Base-by-base conservation (phyloP, 179 eudicot genomes). In the Carnegiea gigantea region DNA sequence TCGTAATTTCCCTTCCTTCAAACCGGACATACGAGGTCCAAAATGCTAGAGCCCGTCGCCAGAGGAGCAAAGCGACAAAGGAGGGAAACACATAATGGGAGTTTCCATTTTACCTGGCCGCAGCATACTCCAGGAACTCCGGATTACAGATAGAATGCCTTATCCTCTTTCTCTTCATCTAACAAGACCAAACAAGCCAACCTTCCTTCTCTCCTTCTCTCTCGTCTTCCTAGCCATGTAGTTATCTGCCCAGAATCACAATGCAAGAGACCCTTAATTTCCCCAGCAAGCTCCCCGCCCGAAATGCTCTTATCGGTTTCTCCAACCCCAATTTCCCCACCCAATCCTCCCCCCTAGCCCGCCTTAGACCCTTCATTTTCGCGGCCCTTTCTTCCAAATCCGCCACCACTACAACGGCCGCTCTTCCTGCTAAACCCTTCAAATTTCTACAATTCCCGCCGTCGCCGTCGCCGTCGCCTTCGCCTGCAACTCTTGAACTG, bases 241-340 rank as follows among this genome's bases (percentile, higher is more conserved):
- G 18, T 14, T 28, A 67, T 13, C 72, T 26, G 3, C 72, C 36
- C 72, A 26, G 2, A 2, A 0, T 9, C 40, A 86, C 73, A 68
- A 89, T 90, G 93, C 92, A 82, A 77, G 85, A 86, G 75, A 81
- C 90, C 73, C 90, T 90, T 88, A 82, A 85, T 65, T 81, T 85
- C 82, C 83, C 89, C 77, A 68, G 78, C 44, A 40, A 40, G 44
- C 44, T 7, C 81, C 76, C 73, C 78, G 44, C 84, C 82, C 2
- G 71, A 40, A 73, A 81, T 11, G 65, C 82, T 75, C 36, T 46
- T 67, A 49, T 68, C 82, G 79, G 73, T 77, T 70, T 54, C 80
- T 76, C 53, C 30, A 73, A 73, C 23, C 82, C 82, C 70, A 81
- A 46, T 40, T 76, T 81, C 78, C 85, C 82, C 9, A 17, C 83